These are phyloP conservation scores for Aspergillus ruber DNA, from an alignment of 2,329 filamentous ascomycete species.

Conservation along the genomic window DNA sequence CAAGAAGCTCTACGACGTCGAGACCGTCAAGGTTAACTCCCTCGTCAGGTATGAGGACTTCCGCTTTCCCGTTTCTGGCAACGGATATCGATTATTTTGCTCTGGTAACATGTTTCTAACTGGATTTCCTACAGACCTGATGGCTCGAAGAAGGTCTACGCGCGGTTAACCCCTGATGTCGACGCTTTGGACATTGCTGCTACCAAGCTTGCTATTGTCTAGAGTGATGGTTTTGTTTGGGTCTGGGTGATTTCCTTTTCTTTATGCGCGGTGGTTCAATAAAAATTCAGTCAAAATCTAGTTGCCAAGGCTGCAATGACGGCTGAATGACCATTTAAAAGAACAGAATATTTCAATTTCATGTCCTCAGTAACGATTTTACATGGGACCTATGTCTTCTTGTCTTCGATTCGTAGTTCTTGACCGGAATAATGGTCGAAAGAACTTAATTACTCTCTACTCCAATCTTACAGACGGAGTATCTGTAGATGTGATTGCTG, in stretches of 20 bases:
- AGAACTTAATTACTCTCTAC: too few relatives aligned
- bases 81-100: not conserved
- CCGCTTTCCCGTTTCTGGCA: not conserved
- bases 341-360: not conserved
- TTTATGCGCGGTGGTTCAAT: constrained; percentile 36
- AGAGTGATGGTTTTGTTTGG: constrained; percentile 47
- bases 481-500: too few relatives aligned
- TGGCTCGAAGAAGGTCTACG: constrained; percentile 98
- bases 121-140: constrained; percentile 61
- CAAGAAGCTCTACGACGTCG: constrained; percentile 99
- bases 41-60: constrained; percentile 68
- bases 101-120: constrained; percentile 4
- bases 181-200: constrained; percentile 98
- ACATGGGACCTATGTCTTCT: not conserved
- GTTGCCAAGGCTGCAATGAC: constrained; percentile 24
- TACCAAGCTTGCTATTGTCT: constrained; percentile 97
- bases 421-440: too few relatives aligned
- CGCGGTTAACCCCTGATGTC: constrained; percentile 88
- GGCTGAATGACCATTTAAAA: constrained; percentile 33
- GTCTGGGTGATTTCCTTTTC: constrained; percentile 38
- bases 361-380: not conserved
- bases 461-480: too few relatives aligned
- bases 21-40: constrained; percentile 98
- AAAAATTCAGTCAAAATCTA: constrained; percentile 29
- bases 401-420: too few relatives aligned